Percentiles rank a stretch among this genome's conserved stretches.
phyloP scores from a whole-genome alignment of 805 yeast species.

The Millerozyma miso region DNA sequence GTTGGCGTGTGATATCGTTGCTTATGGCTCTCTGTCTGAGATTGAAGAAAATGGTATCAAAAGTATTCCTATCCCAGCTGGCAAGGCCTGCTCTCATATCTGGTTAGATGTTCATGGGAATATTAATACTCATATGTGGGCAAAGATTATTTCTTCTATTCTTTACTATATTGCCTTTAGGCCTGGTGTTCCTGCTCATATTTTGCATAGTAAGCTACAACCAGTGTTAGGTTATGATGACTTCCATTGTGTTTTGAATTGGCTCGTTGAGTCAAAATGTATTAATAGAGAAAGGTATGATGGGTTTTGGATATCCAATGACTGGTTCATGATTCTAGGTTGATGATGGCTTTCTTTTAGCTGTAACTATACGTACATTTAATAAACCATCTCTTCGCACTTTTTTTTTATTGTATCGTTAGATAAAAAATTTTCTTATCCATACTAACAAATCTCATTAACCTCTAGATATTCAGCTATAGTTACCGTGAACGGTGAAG shows the following conservation, averaged over 20 bases:
- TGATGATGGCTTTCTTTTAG: constrained; percentile 1
- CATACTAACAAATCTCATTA: too few species aligned
- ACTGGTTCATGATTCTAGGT: constrained; percentile 46
- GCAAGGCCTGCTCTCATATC: constrained; percentile 57
- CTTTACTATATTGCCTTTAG: constrained; percentile 29
- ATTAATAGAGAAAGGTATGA: constrained; percentile 25
- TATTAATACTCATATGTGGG: constrained; percentile 61
- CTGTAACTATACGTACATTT: neutral
- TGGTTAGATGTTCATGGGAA: constrained; percentile 71
- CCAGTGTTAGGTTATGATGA: constrained; percentile 28
- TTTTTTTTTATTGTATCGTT: neutral
- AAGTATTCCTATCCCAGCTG: constrained; percentile 48
- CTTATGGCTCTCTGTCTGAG: constrained; percentile 17
- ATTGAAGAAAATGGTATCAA: constrained; percentile 3
- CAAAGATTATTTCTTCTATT: constrained; percentile 45
- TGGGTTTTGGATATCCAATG: constrained; percentile 41
- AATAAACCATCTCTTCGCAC: neutral
- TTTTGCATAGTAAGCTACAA: constrained; percentile 22
- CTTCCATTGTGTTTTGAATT: constrained; percentile 23
- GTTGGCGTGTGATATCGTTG: constrained; percentile 60
- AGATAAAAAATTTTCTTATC: neutral
- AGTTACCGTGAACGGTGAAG: too few species aligned
- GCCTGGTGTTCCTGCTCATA: constrained; percentile 30
- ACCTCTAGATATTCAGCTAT: too few species aligned
- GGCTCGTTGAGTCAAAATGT: constrained; percentile 41